Conservation (phyloP, 176 grass and related monocot genomes). For the Musa acuminata region DNA sequence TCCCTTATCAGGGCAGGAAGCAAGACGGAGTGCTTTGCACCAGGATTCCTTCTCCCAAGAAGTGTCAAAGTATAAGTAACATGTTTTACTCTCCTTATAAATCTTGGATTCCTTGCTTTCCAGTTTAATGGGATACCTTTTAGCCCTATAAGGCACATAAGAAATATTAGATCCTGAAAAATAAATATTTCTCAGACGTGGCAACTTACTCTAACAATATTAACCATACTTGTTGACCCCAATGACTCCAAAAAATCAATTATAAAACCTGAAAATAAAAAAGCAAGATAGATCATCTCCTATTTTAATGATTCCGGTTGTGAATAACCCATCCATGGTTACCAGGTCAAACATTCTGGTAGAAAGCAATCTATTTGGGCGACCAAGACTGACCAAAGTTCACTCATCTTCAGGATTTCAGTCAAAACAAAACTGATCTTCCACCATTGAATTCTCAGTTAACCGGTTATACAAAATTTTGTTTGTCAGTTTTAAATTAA, state of each 20-base stretch:
- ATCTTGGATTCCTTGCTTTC: conserved; percentile 54
- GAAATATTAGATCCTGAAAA: conserved; percentile 19
- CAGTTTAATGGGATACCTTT: conserved; percentile 88
- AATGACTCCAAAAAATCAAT: not conserved
- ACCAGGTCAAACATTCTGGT: not conserved
- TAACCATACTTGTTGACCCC: not conserved
- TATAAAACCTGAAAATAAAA: not conserved
- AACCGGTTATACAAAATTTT: too few species aligned
- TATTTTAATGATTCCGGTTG: not conserved
- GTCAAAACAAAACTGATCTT: too few species aligned
- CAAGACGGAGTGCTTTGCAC: conserved; percentile 89
- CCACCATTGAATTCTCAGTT: too few species aligned
- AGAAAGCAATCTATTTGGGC: not conserved
- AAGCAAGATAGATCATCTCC: not conserved
- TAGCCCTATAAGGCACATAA: conserved; percentile 52
- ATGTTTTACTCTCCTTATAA: conserved; percentile 71
- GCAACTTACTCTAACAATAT: not conserved
- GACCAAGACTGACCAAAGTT: too few species aligned
- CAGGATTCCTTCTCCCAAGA: conserved; percentile 99
- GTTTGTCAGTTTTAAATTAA: too few species aligned
- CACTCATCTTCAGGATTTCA: too few species aligned
- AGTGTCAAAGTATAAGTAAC: conserved; percentile 75
- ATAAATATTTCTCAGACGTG: not conserved
- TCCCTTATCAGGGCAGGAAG: conserved; percentile 42
- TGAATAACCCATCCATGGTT: too few species aligned